These are phyloP conservation scores for Dendryphion nanum DNA, from an alignment of 2,329 filamentous ascomycete species.

Conservation along the genomic window DNA sequence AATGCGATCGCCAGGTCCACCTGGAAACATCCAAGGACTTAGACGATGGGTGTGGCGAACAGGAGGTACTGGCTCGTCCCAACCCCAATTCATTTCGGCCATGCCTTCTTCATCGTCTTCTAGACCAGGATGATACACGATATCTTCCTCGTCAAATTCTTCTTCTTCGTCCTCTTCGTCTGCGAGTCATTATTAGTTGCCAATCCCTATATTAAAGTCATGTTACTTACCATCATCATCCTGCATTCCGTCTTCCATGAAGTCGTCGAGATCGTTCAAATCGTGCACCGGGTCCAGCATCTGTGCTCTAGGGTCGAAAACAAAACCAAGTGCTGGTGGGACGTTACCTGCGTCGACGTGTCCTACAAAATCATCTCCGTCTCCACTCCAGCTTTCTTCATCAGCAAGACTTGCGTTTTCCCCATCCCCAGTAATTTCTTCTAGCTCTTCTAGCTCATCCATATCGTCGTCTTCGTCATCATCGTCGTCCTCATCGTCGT, in stretches of 20 bases:
- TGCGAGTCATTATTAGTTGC: background rate
- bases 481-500: conserved; percentile 28
- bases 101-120: conserved; percentile 48
- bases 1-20: conserved; percentile 48
- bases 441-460: conserved; percentile 42
- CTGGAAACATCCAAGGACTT: conserved; percentile 57
- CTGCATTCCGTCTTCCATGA: conserved; percentile 58
- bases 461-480: conserved; percentile 54
- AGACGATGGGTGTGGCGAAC: conserved; percentile 57
- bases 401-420: conserved; percentile 46
- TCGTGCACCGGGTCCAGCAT: conserved; percentile 39
- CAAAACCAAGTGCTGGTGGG: conserved; percentile 40
- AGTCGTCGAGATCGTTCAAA: conserved; percentile 47
- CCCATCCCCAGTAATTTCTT: conserved; percentile 49
- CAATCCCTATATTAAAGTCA: conserved; percentile 36
- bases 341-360: conserved; percentile 54
- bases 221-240: conserved; percentile 56
- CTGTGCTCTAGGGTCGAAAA: conserved; percentile 39
- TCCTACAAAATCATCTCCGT: conserved; percentile 45
- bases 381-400: conserved; percentile 47
- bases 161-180: conserved; percentile 62
- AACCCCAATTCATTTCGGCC: conserved; percentile 40
- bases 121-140: conserved; percentile 55
- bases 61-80: conserved; percentile 45
- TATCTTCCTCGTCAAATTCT: conserved; percentile 65